Base-by-base conservation (phyloP, 1,284 basidiomycete species). In the Meripilus lineatus region DNA sequence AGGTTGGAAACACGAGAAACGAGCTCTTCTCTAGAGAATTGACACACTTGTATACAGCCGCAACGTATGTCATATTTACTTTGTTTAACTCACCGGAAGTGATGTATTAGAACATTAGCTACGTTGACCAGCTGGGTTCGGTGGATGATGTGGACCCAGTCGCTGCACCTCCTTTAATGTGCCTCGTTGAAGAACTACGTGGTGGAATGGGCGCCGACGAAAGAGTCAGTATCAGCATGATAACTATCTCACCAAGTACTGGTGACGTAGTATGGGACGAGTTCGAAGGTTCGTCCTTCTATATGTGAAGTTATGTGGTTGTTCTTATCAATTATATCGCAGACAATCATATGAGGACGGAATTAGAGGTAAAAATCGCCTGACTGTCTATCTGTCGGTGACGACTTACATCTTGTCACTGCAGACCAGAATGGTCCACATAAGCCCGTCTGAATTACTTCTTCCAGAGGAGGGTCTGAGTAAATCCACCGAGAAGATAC, bases 241-340 rank as follows among this genome's bases (percentile, higher is more conserved):
- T 96, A 38, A 79, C 82, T 15, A 83, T 97, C 14, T 81, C 84
- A 42, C 89, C 93, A 0, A 83, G 83, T 40, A 96, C 93, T 0
- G 94, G 94, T 1, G 89, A 94, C 52, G 83, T 98, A 2, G 70
- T 93, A 1, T 98, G 90, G 79, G 95, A 99, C 56, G 80, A 89
- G 50, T 96, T 93, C 58, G 74, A 86, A 42, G 90, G 89, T 85
- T 50, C 46, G 58, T 46, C 44, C 3, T 25, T 26, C 37, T 43
- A 30, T 23, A 3, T 10, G 4, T 25, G 14, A 40, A 18, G 35
- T 3, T 22, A 15, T 14, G 14, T n/a, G n/a, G n/a, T n/a, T n/a
- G n/a, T n/a, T n/a, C n/a, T n/a, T n/a, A n/a, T n/a, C n/a, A n/a
- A n/a, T n/a, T n/a, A n/a, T n/a, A n/a, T 17, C 37, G 24, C 55